Percentiles rank a stretch among this genome's conserved stretches.
Evolutionary conservation across 2,329 filamentous ascomycete species (phyloP).

Genomic region (Xylariaceae sp.): DNA sequence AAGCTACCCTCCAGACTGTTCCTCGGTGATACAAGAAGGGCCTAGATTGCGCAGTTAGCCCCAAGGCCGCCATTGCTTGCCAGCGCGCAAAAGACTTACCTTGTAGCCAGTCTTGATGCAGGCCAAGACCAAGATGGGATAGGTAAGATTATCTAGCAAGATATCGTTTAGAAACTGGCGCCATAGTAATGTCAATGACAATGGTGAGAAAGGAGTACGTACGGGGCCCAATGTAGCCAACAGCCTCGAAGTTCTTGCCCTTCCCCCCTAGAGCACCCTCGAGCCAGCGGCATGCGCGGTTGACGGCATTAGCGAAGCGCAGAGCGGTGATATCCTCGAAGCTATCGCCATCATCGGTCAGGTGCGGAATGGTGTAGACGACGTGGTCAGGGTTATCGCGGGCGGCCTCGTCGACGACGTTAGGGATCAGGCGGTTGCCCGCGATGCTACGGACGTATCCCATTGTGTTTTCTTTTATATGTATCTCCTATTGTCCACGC

Average conservation of each 20-base stretch:
- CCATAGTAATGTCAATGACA: not conserved
- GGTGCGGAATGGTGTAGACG: slow-evolving; percentile 33
- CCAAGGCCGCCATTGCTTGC: not conserved
- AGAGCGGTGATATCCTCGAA: slow-evolving; percentile 33
- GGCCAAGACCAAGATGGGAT: slow-evolving; percentile 32
- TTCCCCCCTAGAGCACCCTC: slow-evolving; percentile 27
- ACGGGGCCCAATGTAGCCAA: slow-evolving; percentile 34
- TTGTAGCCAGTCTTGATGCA: slow-evolving; percentile 35
- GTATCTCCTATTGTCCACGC: not conserved
- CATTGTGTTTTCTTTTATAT: slow-evolving; percentile 17
- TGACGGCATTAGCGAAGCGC: slow-evolving; percentile 33
- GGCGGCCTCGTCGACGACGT: slow-evolving; percentile 33
- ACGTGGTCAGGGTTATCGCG: slow-evolving; percentile 30
- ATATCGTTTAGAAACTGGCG: slow-evolving; percentile 12
- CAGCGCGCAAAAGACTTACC: slow-evolving; percentile 6
- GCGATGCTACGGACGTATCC: slow-evolving; percentile 20
- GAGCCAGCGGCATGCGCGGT: slow-evolving; percentile 30
- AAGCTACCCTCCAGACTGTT: slow-evolving; percentile 33
- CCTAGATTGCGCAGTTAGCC: slow-evolving; percentile 18
- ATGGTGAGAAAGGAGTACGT: slow-evolving; percentile 13
- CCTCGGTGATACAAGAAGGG: slow-evolving; percentile 32
- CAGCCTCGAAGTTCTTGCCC: slow-evolving; percentile 32
- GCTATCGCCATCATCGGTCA: slow-evolving; percentile 30
- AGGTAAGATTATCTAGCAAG: slow-evolving; percentile 30
- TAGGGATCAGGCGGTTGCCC: slow-evolving; percentile 32